A percentile compares a stretch with the other conserved stretches of the same genome.
Conservation (phyloP, 2,329 filamentous ascomycete species). For the Aspergillus spinulosporus region DNA sequence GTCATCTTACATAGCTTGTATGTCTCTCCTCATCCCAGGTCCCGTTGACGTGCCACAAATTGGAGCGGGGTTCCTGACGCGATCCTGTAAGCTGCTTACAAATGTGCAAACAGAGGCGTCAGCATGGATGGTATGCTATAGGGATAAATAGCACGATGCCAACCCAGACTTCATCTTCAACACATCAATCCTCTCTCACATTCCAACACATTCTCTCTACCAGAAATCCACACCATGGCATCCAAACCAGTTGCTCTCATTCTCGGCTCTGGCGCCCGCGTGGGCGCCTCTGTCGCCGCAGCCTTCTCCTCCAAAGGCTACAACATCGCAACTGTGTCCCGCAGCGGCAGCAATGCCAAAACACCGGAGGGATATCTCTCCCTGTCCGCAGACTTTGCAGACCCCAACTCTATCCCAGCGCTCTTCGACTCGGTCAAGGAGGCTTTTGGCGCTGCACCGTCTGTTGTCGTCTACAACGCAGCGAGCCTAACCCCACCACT, state of each 20-base stretch:
- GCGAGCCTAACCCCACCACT: neutral
- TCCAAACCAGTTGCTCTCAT: neutral
- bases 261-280: neutral
- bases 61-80: too few relatives aligned
- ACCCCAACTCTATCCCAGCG: neutral
- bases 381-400: neutral
- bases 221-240: neutral
- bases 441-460: neutral
- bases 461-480: neutral
- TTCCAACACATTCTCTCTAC: too few relatives aligned
- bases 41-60: too few relatives aligned
- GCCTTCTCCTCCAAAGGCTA: neutral
- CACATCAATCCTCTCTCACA: too few relatives aligned
- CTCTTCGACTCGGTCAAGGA: neutral
- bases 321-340: neutral
- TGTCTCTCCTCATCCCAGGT: too few relatives aligned
- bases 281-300: neutral
- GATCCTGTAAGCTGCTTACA: too few relatives aligned
- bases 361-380: neutral
- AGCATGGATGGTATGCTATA: too few relatives aligned
- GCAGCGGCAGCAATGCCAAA: neutral
- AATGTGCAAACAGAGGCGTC: too few relatives aligned
- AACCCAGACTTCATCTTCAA: too few relatives aligned
- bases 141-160: too few relatives aligned
- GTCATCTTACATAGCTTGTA: too few relatives aligned